Conservation (phyloP, 2,329 filamentous ascomycete genomes). For the Ophiosphaerella narmari region DNA sequence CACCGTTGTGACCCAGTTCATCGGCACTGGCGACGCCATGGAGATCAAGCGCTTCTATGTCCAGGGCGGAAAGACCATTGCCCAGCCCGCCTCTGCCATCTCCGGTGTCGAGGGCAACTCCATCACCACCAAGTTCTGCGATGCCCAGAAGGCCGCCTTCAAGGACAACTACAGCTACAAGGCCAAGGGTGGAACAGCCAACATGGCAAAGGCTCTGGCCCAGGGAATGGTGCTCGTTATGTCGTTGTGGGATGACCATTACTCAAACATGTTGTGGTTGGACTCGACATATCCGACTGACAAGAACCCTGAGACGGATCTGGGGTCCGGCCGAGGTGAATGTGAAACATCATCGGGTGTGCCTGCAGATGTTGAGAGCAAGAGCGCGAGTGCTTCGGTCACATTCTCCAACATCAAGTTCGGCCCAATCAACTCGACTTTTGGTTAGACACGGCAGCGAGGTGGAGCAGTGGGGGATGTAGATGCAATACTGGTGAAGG, state of each 20-base stretch:
- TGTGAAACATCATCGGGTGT: slow-evolving; percentile 31
- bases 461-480: background rate
- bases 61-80: slow-evolving; percentile 54
- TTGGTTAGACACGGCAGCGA: slow-evolving; percentile 8
- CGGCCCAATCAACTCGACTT: slow-evolving; percentile 36
- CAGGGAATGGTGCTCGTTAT: slow-evolving; percentile 68
- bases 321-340: slow-evolving; percentile 39
- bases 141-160: slow-evolving; percentile 34
- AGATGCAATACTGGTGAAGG: background rate
- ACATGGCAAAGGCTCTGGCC: slow-evolving; percentile 60
- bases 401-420: slow-evolving; percentile 38
- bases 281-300: slow-evolving; percentile 65
- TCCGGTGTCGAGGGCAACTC: slow-evolving; percentile 49
- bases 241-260: slow-evolving; percentile 67
- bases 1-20: slow-evolving; percentile 58
- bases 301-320: slow-evolving; percentile 25
- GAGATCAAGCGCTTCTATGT: slow-evolving; percentile 56
- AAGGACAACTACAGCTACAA: slow-evolving; percentile 54
- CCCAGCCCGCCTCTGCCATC: slow-evolving; percentile 50
- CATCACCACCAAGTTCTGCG: slow-evolving; percentile 38
- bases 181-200: slow-evolving; percentile 59
- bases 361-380: slow-evolving; percentile 35
- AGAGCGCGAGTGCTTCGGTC: slow-evolving; percentile 26
- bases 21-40: slow-evolving; percentile 46
- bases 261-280: slow-evolving; percentile 74